A percentile compares a stretch with the other conserved stretches of the same genome.
These are phyloP conservation scores for Leccinum disarticulatum DNA, from an alignment of 768 basidiomycete species.

Conservation along the genomic window DNA sequence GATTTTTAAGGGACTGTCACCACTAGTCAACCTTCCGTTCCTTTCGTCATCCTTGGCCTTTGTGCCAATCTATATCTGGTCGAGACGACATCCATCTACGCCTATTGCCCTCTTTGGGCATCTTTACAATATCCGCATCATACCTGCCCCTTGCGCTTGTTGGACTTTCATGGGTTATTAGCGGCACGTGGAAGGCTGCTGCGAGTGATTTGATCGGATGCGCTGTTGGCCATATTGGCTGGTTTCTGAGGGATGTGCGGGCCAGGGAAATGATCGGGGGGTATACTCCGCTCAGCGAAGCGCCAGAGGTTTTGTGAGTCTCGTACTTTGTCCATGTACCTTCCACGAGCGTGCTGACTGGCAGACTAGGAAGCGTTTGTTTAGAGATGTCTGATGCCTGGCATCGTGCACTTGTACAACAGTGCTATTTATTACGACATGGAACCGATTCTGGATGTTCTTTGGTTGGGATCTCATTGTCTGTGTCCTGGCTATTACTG, in stretches of 20 bases:
- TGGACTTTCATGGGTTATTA: slow-evolving; percentile 79
- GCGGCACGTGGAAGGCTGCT: slow-evolving; percentile 82
- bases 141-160: slow-evolving; percentile 94
- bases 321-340: neutral
- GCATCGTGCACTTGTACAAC: slow-evolving; percentile 10
- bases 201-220: slow-evolving; percentile 82
- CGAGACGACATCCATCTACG: slow-evolving; percentile 87
- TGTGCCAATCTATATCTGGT: slow-evolving; percentile 97
- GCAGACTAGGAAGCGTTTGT: slow-evolving; percentile 54
- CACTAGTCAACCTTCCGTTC: slow-evolving; percentile 89
- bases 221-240: slow-evolving; percentile 82
- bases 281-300: slow-evolving; percentile 66
- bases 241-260: slow-evolving; percentile 88
- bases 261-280: slow-evolving; percentile 84
- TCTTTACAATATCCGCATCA: slow-evolving; percentile 92
- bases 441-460: neutral
- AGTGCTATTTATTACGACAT: neutral
- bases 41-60: slow-evolving; percentile 92
- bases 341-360: slow-evolving; percentile 3
- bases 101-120: slow-evolving; percentile 93
- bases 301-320: slow-evolving; percentile 69
- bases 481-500: neutral
- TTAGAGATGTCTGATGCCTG: slow-evolving; percentile 49
- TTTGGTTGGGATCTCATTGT: neutral
- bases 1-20: slow-evolving; percentile 64